Conservation (phyloP, 441 rosid genomes). For the Gossypium gossypioides region DNA sequence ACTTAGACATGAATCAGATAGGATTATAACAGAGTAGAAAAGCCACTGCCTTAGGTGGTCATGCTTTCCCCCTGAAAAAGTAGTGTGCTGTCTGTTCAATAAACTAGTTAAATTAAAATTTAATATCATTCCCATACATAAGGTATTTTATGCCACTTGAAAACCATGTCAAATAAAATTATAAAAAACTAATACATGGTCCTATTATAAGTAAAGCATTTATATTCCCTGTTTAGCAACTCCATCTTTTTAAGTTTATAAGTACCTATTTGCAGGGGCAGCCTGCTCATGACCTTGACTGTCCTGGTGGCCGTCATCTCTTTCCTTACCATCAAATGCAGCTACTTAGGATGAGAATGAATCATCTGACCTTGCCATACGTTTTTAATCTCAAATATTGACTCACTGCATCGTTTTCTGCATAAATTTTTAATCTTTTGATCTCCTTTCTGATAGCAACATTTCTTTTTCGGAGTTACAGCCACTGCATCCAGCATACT, state of each 20-base stretch:
- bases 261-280: neutral
- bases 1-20: neutral
- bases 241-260: neutral
- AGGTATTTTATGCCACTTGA: neutral
- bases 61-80: neutral
- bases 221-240: neutral
- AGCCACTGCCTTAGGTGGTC: neutral
- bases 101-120: neutral
- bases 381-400: neutral
- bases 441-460: neutral
- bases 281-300: neutral
- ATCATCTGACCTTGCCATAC: neutral
- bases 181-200: neutral
- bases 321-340: neutral
- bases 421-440: neutral
- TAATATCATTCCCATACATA: neutral
- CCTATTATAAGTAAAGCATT: neutral
- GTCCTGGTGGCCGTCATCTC: neutral
- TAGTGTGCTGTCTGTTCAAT: neutral
- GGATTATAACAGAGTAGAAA: neutral
- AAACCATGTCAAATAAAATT: neutral
- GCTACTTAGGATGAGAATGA: neutral
- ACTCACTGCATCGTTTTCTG: neutral
- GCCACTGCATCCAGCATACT: neutral
- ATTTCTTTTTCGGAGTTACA: neutral